These are phyloP conservation scores for Scedosporium boydii DNA, from an alignment of 2,329 filamentous ascomycete species.

Conservation along the genomic window DNA sequence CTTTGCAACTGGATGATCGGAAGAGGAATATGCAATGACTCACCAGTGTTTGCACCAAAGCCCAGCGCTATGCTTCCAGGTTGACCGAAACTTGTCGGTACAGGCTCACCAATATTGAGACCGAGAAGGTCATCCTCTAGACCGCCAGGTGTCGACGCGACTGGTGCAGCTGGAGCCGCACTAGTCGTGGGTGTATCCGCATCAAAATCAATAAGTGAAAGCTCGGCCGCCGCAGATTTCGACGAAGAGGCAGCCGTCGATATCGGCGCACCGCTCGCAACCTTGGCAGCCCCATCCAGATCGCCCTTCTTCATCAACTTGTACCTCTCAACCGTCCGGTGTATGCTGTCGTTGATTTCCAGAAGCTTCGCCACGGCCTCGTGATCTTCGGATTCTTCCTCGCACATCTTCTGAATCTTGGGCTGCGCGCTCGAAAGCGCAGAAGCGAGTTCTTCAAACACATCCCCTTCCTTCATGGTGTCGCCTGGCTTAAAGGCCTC, in stretches of 20 bases:
- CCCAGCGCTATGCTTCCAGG: slow-evolving; percentile 78
- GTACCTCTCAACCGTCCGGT: slow-evolving; percentile 90
- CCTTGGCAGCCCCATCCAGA: slow-evolving; percentile 68
- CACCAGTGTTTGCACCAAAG: slow-evolving; percentile 60
- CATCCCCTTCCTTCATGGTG: slow-evolving; percentile 58
- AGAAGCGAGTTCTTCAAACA: slow-evolving; percentile 76
- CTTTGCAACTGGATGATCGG: background rate
- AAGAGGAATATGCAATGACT: slow-evolving; percentile 18
- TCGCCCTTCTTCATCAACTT: slow-evolving; percentile 95
- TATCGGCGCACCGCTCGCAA: slow-evolving; percentile 65
- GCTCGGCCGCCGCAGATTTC: slow-evolving; percentile 56
- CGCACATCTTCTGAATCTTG: slow-evolving; percentile 99
- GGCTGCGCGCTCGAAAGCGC: slow-evolving; percentile 88
- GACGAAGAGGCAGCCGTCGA: slow-evolving; percentile 18
- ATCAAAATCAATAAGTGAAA: slow-evolving; percentile 91
- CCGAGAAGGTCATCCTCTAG: slow-evolving; percentile 88
- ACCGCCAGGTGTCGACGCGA: slow-evolving; percentile 46
- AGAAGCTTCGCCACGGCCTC: slow-evolving; percentile 92
- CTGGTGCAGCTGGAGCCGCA: slow-evolving; percentile 23
- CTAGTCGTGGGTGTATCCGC: slow-evolving; percentile 48
- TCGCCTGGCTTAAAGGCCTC: slow-evolving; percentile 77
- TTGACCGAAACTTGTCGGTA: slow-evolving; percentile 52
- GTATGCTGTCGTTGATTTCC: slow-evolving; percentile 98
- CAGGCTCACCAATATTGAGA: slow-evolving; percentile 61
- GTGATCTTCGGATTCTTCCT: slow-evolving; percentile 94